Base-by-base conservation (phyloP, 495 filamentous ascomycete genomes). In the Penicillium arizonense region DNA sequence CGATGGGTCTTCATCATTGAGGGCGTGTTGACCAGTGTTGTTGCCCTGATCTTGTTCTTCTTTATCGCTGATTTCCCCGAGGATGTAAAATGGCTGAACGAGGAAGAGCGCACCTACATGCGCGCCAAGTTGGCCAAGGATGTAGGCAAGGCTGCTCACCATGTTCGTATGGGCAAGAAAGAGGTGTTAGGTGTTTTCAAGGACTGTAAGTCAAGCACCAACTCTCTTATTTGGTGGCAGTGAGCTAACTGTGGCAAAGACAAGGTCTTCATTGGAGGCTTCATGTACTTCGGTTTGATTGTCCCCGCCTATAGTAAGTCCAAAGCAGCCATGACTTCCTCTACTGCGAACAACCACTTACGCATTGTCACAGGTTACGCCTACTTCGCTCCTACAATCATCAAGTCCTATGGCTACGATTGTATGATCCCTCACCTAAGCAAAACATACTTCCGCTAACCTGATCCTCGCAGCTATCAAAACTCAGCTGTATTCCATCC, bases 231-330 rank as follows among this genome's bases (percentile, higher is more conserved):
- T 13, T 1, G 37, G 1, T 11, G 23, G 7, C 16, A 11, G 16
- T 11, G 20, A 16, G 11, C 47, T 61, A n/a, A 62, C 49, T 51
- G 9, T 13, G 48, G 11, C 53, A 4, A 36, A 77, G 79, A 79
- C 64, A 88, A 88, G 67, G 74, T 88, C 50, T 75, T 87, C 48
- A 68, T 95, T 32, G 92, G 88, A 49, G 91, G 86, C 2, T 80
- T 96, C 62, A 93, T 95, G 90, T 96, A 96, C 69, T 89, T 77
- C 45, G 75, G 75, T 23, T 73, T 96, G 28, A 87, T 96, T 54
- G 91, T 96, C 2, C 88, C 94, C 0, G 91, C 89, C 30, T 96
- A 96, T 60, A 79, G 82, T 67, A 78, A 76, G 63, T 77, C 2
- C 28, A 30, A 69, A 21, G 7, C 28, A 7, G 2, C 7, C 7